phyloP scores from a whole-genome alignment of 176 grass and related monocot species.

The Bothriochloa decipiens region DNA sequence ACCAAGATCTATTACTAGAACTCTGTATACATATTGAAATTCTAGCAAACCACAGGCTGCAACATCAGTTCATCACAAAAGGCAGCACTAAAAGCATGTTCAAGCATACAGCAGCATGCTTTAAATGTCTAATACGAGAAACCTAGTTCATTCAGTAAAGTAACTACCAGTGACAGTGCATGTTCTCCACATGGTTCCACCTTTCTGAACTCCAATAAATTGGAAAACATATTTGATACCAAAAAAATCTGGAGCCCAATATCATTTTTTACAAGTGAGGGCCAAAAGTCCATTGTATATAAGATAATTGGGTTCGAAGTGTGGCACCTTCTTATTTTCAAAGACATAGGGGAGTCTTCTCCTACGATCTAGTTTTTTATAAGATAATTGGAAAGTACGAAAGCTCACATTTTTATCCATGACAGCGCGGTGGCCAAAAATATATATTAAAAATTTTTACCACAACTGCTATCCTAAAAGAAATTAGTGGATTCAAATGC shows the following conservation, averaged over 20 bases:
- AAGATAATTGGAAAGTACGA: not conserved
- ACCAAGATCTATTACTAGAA: not conserved
- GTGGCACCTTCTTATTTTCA: too few relatives aligned
- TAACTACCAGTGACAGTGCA: not conserved
- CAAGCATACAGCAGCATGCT: slow-evolving; percentile 7
- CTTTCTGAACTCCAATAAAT: not conserved
- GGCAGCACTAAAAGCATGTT: slow-evolving; percentile 41
- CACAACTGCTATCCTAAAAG: not conserved
- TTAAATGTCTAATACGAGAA: slow-evolving; percentile 16
- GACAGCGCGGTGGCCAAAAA: not conserved
- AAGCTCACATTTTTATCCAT: slow-evolving; percentile 3
- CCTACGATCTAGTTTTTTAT: too few relatives aligned
- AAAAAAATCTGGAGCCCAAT: slow-evolving; percentile 2
- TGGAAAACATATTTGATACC: not conserved
- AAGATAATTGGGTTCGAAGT: too few relatives aligned
- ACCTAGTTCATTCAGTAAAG: slow-evolving; percentile 11
- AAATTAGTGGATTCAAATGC: slow-evolving; percentile 11
- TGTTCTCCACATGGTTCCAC: not conserved
- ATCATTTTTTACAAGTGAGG: not conserved
- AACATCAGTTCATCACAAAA: slow-evolving; percentile 23
- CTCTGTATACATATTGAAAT: not conserved
- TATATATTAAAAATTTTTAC: not conserved
- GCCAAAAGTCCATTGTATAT: slow-evolving; percentile 2
- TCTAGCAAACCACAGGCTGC: not conserved
- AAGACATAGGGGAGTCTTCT: too few relatives aligned